Percentiles rank a stretch among this genome's conserved stretches.
Conservation (phyloP, 805 yeast genomes). For the Ogataea ganodermae region DNA sequence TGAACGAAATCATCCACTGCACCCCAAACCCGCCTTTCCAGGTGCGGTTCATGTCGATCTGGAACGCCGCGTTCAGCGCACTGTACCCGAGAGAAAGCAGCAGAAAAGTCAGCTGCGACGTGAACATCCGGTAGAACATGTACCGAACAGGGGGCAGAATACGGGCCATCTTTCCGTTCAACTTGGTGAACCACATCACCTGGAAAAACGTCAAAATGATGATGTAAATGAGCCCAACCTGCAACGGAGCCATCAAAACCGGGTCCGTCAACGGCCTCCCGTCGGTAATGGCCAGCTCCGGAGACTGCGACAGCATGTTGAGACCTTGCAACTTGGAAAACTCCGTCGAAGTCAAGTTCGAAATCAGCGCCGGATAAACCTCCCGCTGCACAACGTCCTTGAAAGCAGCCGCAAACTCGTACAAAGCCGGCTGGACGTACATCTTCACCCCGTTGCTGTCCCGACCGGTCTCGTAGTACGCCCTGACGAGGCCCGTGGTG, state of each 20-base stretch:
- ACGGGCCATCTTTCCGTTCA: slow-evolving; percentile 53
- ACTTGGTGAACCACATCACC: slow-evolving; percentile 56
- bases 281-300: slow-evolving; percentile 38
- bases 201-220: slow-evolving; percentile 75
- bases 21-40: slow-evolving; percentile 72
- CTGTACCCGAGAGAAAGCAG: slow-evolving; percentile 59
- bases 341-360: slow-evolving; percentile 20
- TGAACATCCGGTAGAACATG: slow-evolving; percentile 51
- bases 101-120: slow-evolving; percentile 56
- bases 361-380: slow-evolving; percentile 33
- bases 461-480: slow-evolving; percentile 61
- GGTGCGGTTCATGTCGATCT: slow-evolving; percentile 55
- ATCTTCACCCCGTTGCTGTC: slow-evolving; percentile 53
- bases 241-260: slow-evolving; percentile 64
- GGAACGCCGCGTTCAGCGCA: slow-evolving; percentile 66
- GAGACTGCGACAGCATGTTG: slow-evolving; percentile 25
- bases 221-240: slow-evolving; percentile 73
- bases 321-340: slow-evolving; percentile 26
- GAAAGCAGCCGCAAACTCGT: slow-evolving; percentile 38
- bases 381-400: slow-evolving; percentile 14
- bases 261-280: slow-evolving; percentile 51
- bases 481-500: slow-evolving; percentile 26
- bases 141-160: slow-evolving; percentile 45
- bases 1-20: slow-evolving; percentile 67
- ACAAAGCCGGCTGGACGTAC: slow-evolving; percentile 47